phyloP scores from a whole-genome alignment of 129 eudicot genomes.

The Heracleum sosnowskyi region DNA sequence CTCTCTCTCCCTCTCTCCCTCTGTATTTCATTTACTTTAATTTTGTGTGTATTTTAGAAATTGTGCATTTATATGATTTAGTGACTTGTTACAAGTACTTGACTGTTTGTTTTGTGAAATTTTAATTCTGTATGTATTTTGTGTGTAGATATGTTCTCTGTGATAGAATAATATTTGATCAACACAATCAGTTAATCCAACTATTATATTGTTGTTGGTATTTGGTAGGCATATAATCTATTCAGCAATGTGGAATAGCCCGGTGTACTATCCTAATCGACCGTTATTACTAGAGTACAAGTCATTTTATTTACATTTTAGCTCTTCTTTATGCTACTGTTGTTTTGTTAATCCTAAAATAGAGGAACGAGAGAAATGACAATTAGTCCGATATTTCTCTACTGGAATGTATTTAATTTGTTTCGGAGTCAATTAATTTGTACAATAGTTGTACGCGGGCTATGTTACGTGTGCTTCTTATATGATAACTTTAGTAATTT shows the following conservation, averaged over 20 bases:
- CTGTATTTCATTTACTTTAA: not conserved
- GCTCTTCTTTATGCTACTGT: not conserved
- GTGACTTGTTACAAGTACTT: not conserved
- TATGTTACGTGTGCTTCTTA: not conserved
- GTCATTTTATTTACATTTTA: not conserved
- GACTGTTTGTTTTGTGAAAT: not conserved
- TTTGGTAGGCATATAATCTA: not conserved
- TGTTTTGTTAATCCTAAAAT: not conserved
- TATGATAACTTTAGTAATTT: not conserved
- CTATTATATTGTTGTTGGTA: too few species aligned
- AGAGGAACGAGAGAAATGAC: not conserved
- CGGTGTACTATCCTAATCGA: not conserved
- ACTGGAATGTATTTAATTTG: not conserved
- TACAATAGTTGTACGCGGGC: not conserved
- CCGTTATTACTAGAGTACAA: not conserved
- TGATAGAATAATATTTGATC: not conserved
- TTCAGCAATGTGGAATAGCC: not conserved
- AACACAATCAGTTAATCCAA: not conserved
- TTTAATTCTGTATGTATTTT: not conserved
- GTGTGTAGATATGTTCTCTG: not conserved
- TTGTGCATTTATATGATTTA: not conserved
- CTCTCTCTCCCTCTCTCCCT: not conserved
- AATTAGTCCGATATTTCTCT: not conserved
- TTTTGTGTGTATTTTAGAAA: not conserved
- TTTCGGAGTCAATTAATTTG: too few species aligned